phyloP scores from a whole-genome alignment of 768 basidiomycete species.

The Leccinellum luteum region DNA sequence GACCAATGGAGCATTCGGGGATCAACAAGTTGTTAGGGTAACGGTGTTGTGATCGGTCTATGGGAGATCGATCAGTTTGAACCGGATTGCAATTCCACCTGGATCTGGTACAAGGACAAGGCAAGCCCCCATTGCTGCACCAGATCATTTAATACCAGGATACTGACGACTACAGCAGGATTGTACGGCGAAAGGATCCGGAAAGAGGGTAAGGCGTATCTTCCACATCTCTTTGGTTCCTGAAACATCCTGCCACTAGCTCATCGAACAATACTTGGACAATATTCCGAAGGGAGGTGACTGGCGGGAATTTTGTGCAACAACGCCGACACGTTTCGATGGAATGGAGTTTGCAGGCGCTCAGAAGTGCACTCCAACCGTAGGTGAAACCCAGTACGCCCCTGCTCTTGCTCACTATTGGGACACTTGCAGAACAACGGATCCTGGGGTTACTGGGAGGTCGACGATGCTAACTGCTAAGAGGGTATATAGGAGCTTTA shows the following conservation, averaged over 20 bases:
- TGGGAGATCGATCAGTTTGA: too few species aligned
- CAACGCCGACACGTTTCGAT: slow-evolving; percentile 29
- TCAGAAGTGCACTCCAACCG: slow-evolving; percentile 20
- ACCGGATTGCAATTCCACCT: slow-evolving; percentile 12
- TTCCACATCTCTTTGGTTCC: not conserved
- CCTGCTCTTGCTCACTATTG: too few species aligned
- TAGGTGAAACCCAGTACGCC: not conserved
- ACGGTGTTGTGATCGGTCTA: slow-evolving; percentile 19
- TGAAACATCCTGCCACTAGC: slow-evolving; percentile 15
- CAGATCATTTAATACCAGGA: not conserved
- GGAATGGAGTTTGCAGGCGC: slow-evolving; percentile 25
- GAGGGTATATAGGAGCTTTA: too few species aligned
- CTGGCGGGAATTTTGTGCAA: slow-evolving; percentile 34
- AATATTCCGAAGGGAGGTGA: slow-evolving; percentile 26
- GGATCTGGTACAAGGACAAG: slow-evolving; percentile 30
- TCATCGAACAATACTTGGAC: slow-evolving; percentile 29
- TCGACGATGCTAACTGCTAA: too few species aligned
- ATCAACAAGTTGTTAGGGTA: slow-evolving; percentile 12
- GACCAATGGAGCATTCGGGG: not conserved
- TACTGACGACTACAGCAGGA: slow-evolving; percentile 15
- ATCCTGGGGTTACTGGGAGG: too few species aligned
- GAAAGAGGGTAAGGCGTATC: slow-evolving; percentile 20
- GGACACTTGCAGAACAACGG: too few species aligned
- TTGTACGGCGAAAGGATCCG: slow-evolving; percentile 23
- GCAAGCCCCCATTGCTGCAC: slow-evolving; percentile 2